Conservation (phyloP, 768 basidiomycete species). For the Candolleomyces efflorescens region DNA sequence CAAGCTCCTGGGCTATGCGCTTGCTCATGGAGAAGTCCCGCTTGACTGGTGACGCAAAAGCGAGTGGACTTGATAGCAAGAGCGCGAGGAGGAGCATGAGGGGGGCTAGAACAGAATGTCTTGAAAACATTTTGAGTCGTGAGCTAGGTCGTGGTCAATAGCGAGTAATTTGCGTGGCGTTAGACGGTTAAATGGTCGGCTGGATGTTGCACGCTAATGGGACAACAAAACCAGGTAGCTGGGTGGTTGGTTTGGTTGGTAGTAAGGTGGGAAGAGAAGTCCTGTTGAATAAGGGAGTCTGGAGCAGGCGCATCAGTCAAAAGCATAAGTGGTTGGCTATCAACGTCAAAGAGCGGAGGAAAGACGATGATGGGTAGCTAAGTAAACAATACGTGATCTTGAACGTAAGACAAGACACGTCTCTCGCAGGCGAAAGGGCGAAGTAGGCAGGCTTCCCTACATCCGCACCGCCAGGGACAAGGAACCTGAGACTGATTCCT, state of each 20-base stretch:
- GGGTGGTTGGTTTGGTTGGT: not conserved
- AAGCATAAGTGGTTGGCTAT: not conserved
- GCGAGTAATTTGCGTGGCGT: not conserved
- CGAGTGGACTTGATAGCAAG: not conserved
- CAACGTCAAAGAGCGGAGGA: not conserved
- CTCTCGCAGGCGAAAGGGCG: not conserved
- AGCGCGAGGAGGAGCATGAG: not conserved
- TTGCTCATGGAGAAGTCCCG: not conserved
- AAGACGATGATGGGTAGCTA: not conserved
- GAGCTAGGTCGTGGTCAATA: not conserved
- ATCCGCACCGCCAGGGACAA: not conserved
- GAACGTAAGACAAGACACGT: constrained; percentile 1
- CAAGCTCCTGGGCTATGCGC: not conserved
- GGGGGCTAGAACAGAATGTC: not conserved
- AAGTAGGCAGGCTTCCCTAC: not conserved
- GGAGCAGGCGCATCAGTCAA: constrained; percentile 2
- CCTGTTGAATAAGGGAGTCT: not conserved
- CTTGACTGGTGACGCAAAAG: not conserved
- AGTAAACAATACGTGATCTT: not conserved
- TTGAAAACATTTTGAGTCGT: not conserved
- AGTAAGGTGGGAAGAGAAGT: constrained; percentile 1
- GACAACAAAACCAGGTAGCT: not conserved
- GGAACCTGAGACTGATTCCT: not conserved
- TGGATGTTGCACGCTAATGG: not conserved
- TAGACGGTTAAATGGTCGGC: not conserved